Percentiles rank a stretch among this genome's conserved stretches.
phyloP scores from a whole-genome alignment of 371 early-diverging fungal genomes.

The Apophysomyces variabilis region DNA sequence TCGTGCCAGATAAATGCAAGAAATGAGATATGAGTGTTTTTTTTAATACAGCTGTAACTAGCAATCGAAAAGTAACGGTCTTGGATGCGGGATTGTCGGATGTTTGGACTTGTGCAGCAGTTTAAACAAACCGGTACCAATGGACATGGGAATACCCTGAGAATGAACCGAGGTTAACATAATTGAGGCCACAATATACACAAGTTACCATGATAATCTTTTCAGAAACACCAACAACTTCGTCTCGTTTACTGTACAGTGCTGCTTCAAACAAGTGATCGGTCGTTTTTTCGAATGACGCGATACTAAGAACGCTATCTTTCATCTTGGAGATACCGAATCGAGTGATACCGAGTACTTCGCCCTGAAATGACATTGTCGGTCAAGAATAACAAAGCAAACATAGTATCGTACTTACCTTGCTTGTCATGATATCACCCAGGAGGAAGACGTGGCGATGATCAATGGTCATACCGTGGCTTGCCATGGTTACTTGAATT shows the following conservation, averaged over 20 bases:
- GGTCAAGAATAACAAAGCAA: constrained; percentile 16
- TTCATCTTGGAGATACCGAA: constrained; percentile 99
- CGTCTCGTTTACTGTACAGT: constrained; percentile 90
- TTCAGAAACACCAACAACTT: constrained; percentile 97
- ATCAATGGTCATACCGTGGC: constrained; percentile 98
- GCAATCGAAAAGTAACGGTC: constrained; percentile 67
- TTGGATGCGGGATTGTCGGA: constrained; percentile 58
- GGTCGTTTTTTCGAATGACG: constrained; percentile 99
- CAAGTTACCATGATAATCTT: constrained; percentile 91
- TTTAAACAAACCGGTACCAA: constrained; percentile 98
- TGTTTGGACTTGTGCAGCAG: constrained; percentile 72
- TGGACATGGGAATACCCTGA: constrained; percentile 92
- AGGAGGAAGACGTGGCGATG: constrained; percentile 97
- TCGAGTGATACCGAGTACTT: constrained; percentile 98
- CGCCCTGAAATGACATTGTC: constrained; percentile 67
- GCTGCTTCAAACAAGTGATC: constrained; percentile 99
- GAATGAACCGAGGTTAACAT: too few relatives aligned
- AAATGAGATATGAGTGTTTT: constrained; percentile 2
- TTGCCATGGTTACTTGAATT: constrained; percentile 87
- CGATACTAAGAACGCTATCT: constrained; percentile 99
- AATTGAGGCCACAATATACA: too few relatives aligned
- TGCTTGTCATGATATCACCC: constrained; percentile 99
- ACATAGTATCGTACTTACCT: constrained; percentile 32
- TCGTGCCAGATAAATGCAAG: not conserved
- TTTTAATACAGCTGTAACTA: not conserved